Evolutionary conservation across 108 stramenopile species (phyloP), one percentile per base, ranked within the genome.

Genomic region (Phaeodactylum tricornutum): DNA sequence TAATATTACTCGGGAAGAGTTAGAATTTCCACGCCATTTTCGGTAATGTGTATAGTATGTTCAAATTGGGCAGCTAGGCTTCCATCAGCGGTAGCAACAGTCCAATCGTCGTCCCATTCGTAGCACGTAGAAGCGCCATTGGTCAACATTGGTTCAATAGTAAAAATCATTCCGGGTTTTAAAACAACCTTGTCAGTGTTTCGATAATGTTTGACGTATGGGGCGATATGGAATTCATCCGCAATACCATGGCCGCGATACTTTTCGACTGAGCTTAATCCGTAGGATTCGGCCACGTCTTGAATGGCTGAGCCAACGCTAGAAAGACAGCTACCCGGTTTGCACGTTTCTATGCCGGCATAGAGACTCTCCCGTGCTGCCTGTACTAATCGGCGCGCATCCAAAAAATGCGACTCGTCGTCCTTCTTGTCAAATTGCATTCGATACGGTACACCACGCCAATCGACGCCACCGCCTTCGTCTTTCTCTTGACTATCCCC

Each of bases 81-180:
- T 19, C 92, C 95, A 60, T 99, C 98, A 2, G 50, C 24, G 0
- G 96, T 98, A 6, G 73, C 72, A 1, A 93, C 96, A 12, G 98
- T 99, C 98, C 98, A 99, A 20, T 58, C 37, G 57, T 90, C 76
- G 62, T 92, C 89, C 97, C 96, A 97, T 53, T 86, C 75, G 39
- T 63, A 61, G 58, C 66, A 69, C 14, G 82, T 81, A 6, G 61
- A 65, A 19, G 52, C 47, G 7, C 94, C 92, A 53, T 91, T 85
- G 15, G 72, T 75, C 47, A 99, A 69, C 97, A 98, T 97, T 4
- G 97, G 98, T 69, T 99, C 98, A 34, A 99, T 98, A n/a, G 98
- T 99, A 73, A 99, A 96, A 15, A 93, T 87, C 91, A 96, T 93
- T 5, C 98, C 98, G 2, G 81, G 81, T 42, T 76, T 16, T 46